A percentile compares a stretch with the other conserved stretches of the same genome.
Evolutionary conservation across 805 yeast species (phyloP).

Genomic region (Ogataea nakhonphanomensis): DNA sequence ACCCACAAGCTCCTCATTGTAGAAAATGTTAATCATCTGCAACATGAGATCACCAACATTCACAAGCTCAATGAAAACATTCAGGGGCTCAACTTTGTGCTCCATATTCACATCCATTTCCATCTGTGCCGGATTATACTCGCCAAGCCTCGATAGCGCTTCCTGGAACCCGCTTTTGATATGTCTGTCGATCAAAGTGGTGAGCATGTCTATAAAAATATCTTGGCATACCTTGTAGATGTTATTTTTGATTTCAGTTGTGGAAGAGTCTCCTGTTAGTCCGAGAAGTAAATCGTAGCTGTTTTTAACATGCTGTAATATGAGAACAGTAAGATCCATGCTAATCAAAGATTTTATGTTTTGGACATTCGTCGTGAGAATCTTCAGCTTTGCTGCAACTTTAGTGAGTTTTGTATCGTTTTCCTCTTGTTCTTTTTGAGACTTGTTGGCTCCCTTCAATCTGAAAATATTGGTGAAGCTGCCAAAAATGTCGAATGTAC

Average conservation of each 20-base stretch:
- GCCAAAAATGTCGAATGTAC: conserved; percentile 48
- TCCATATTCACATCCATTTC: conserved; percentile 27
- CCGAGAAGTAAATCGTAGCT: conserved; percentile 57
- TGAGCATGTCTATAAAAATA: conserved; percentile 66
- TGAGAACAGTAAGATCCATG: conserved; percentile 70
- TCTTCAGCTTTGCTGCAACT: conserved; percentile 75
- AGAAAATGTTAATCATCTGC: conserved; percentile 89
- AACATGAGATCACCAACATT: conserved; percentile 89
- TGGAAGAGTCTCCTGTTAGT: conserved; percentile 35
- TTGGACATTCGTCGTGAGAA: conserved; percentile 69
- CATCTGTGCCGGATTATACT: conserved; percentile 59
- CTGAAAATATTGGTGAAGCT: conserved; percentile 64
- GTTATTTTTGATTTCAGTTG: conserved; percentile 30
- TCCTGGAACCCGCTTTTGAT: conserved; percentile 80
- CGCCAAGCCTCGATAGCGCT: conserved; percentile 66
- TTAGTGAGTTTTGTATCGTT: conserved; percentile 43
- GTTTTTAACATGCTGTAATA: conserved; percentile 64
- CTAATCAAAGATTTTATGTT: conserved; percentile 75
- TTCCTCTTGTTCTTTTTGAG: conserved; percentile 30
- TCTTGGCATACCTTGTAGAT: conserved; percentile 43
- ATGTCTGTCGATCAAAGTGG: conserved; percentile 66
- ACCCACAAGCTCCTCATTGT: conserved; percentile 72
- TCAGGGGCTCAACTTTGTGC: conserved; percentile 67
- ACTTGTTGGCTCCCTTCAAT: conserved; percentile 25
- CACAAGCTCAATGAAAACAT: conserved; percentile 83